These are phyloP conservation scores for Eremochloa ophiuroides DNA, from an alignment of 176 grass and related monocot genomes.

Conservation along the genomic window DNA sequence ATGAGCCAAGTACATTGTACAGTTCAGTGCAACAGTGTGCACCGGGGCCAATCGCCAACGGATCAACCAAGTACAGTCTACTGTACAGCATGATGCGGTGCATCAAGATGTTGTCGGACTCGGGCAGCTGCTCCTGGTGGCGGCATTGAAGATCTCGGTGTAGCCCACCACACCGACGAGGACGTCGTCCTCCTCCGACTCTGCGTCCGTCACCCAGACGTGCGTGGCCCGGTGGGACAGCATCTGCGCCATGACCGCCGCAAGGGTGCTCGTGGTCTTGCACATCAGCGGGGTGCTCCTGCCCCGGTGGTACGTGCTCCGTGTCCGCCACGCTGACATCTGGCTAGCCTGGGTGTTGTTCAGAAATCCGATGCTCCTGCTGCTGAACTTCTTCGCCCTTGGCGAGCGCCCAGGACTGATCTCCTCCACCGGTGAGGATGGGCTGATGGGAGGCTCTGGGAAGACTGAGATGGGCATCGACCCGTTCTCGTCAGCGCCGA, in stretches of 20 bases:
- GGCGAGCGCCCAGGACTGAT: conserved; percentile 33
- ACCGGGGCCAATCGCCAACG: background rate
- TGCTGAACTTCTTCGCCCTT: conserved; percentile 70
- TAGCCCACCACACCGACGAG: conserved; percentile 85
- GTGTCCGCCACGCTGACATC: conserved; percentile 38
- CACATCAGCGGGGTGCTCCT: conserved; percentile 67
- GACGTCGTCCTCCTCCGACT: conserved; percentile 44
- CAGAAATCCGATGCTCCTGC: conserved; percentile 83
- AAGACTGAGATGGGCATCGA: conserved; percentile 19
- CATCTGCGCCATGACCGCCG: conserved; percentile 95
- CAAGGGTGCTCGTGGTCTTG: conserved; percentile 71
- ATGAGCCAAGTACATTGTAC: background rate
- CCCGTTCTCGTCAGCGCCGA: conserved; percentile 60
- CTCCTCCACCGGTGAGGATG: conserved; percentile 28
- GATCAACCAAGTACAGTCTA: conserved; percentile 15
- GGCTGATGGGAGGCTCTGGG: conserved; percentile 24
- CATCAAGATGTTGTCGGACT: conserved; percentile 26
- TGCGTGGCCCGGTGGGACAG: conserved; percentile 82
- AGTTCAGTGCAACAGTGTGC: background rate
- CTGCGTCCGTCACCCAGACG: conserved; percentile 82
- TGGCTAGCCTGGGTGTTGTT: conserved; percentile 41
- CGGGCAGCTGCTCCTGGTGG: conserved; percentile 38
- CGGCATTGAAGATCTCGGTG: conserved; percentile 75
- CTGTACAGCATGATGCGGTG: background rate
- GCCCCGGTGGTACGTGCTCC: conserved; percentile 67